These are phyloP conservation scores for Fusarium devonianum DNA, from an alignment of 2,329 filamentous ascomycete species.

Conservation along the genomic window DNA sequence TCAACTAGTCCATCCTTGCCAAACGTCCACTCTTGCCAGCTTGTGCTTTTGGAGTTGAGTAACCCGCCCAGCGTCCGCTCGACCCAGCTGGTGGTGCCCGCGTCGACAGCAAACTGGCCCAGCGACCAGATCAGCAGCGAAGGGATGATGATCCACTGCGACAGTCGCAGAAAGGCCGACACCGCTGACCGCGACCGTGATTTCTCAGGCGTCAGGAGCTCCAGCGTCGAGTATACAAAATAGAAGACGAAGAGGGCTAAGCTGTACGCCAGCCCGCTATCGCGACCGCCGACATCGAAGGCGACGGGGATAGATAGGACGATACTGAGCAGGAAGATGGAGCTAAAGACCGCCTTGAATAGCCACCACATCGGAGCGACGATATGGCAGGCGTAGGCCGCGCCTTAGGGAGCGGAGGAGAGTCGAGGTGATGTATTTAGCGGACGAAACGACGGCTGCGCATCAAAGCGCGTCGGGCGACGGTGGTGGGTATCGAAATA, in stretches of 20 bases:
- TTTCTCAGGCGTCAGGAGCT: conserved; percentile 78
- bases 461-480: conserved; percentile 32
- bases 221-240: conserved; percentile 82
- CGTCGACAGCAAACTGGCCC: conserved; percentile 92
- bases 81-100: conserved; percentile 80
- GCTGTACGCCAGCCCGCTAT: conserved; percentile 93
- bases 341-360: conserved; percentile 79
- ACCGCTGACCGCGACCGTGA: conserved; percentile 79
- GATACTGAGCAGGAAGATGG: conserved; percentile 87
- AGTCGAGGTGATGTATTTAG: conserved; percentile 22
- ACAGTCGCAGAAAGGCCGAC: conserved; percentile 72
- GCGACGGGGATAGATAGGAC: conserved; percentile 95
- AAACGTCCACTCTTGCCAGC: conserved; percentile 84
- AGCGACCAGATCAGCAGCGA: conserved; percentile 91
- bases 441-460: conserved; percentile 8
- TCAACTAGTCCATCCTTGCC: conserved; percentile 85
- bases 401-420: conserved; percentile 33
- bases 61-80: conserved; percentile 77
- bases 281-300: conserved; percentile 96
- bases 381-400: conserved; percentile 41
- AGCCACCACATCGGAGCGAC: conserved; percentile 77
- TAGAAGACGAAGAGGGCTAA: conserved; percentile 90
- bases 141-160: conserved; percentile 88
- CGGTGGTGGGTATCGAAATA: conserved; percentile 15
- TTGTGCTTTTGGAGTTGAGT: conserved; percentile 67